Base-by-base conservation (phyloP, 306 rosid genomes). In the Oemleria cerasiformis region DNA sequence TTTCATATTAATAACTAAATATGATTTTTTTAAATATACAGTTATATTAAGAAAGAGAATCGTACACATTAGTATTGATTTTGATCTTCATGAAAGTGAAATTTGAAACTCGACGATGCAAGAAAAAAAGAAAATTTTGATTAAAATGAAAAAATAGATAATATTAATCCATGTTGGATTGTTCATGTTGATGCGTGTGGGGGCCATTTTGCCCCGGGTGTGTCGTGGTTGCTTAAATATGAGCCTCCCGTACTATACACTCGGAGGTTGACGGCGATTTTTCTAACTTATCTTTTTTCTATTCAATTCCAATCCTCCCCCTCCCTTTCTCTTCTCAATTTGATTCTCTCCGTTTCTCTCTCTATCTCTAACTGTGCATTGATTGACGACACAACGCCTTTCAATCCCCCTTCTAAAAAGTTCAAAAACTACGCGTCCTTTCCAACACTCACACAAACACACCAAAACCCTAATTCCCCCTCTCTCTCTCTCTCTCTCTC, bases 371-470 rank as follows among this genome's bases (percentile, higher is more conserved):
- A 81, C 85, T 85, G 89, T 85, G 71, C 69, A 54, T 70, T 81
- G 90, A 85, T 72, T 81, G 90, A 85, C 83, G 83, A 77, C 90
- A 84, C 88, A 61, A 70, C 77, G 79, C 91, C 83, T 76, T 81
- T 81, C 82, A 51, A 73, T 56, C 79, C 76, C 82, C 49, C 67
- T 77, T 77, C 12, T 75, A 83, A 78, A 83, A 85, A 80, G 82
- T 81, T 80, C 76, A 81, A 78, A 85, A 83, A 73, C 88, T 67
- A 84, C 85, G 83, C 91, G 80, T 90, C 87, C 79, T 86, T 85
- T 85, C 88, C 83, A 80, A 54, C 60, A 60, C 62, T 57, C 62
- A 57, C 62, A 45, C 54, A 49, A 14, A 49, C 55, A 30, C 42
- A 44, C 63, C 75, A 41, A 84, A 90, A 82, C 92, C 92, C 92